phyloP scores from a whole-genome alignment of 2,329 filamentous ascomycete genomes.

The Pseudogymnoascus sp. region DNA sequence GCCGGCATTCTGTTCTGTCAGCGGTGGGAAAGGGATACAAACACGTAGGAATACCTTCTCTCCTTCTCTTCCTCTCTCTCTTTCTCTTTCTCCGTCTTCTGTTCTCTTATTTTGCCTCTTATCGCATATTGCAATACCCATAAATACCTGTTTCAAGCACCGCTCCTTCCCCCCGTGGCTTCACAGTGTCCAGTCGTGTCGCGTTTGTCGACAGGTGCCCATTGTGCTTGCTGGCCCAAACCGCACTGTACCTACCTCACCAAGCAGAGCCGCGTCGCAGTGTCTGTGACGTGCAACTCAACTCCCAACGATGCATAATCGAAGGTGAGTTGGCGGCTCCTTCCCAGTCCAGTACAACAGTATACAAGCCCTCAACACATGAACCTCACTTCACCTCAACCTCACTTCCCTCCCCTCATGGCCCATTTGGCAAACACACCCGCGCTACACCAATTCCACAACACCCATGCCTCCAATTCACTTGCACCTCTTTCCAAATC shows the following conservation, averaged over 20 bases:
- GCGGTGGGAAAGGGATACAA: not conserved
- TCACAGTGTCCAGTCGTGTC: not conserved
- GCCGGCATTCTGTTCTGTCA: not conserved
- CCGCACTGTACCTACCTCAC: not conserved
- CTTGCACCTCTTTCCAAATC: not conserved
- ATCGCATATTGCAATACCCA: not conserved
- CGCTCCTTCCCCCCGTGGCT: not conserved
- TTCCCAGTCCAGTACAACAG: not conserved
- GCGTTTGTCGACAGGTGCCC: not conserved
- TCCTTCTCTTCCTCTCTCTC: not conserved
- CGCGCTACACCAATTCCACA: not conserved
- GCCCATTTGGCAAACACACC: not conserved
- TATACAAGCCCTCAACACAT: not conserved
- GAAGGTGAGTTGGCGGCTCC: constrained; percentile 7
- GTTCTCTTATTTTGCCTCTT: constrained; percentile 1
- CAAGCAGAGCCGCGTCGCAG: constrained; percentile 5
- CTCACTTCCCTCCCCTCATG: not conserved
- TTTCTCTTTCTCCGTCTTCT: not conserved
- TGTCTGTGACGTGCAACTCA: constrained; percentile 6
- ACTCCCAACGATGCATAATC: constrained; percentile 5
- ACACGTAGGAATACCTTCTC: constrained; percentile 2
- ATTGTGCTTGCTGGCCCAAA: not conserved
- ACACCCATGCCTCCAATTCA: not conserved
- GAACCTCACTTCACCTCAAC: not conserved
- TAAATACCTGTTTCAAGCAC: not conserved